phyloP scores from a whole-genome alignment of 2,329 filamentous ascomycete genomes.

The Calonectria henricotiae region DNA sequence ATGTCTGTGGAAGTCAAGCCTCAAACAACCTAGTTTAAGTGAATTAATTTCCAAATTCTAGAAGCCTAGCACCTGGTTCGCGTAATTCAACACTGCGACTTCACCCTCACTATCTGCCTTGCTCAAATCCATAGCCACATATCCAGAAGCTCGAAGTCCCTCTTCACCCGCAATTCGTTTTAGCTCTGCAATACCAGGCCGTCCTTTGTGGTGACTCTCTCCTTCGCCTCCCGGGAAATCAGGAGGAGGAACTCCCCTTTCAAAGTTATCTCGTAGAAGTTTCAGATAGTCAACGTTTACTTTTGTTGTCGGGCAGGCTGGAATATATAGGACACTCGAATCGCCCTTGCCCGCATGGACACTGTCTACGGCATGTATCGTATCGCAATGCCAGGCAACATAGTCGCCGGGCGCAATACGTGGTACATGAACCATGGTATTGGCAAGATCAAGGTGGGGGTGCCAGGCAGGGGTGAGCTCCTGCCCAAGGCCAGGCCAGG shows the following conservation, averaged over 20 bases:
- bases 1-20: too few species aligned
- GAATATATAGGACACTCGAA: conserved; percentile 91
- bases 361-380: conserved; percentile 87
- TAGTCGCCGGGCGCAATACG: conserved; percentile 81
- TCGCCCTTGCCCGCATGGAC: conserved; percentile 81
- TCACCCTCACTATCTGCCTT: conserved; percentile 12
- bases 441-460: conserved; percentile 79
- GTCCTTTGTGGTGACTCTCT: conserved; percentile 70
- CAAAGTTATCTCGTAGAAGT: conserved; percentile 80
- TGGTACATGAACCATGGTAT: conserved; percentile 81
- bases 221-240: conserved; percentile 83
- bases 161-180: conserved; percentile 2
- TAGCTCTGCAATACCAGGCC: conserved; percentile 60
- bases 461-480: conserved; percentile 79
- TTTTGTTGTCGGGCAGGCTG: conserved; percentile 85
- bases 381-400: conserved; percentile 88
- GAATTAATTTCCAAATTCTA: background rate
- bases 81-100: background rate
- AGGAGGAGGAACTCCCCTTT: conserved; percentile 76
- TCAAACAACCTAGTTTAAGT: too few species aligned
- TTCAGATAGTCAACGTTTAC: conserved; percentile 80
- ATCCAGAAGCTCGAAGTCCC: conserved; percentile 22
- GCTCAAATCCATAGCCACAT: conserved; percentile 6
- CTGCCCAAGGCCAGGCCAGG: conserved; percentile 78
- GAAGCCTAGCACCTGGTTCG: conserved; percentile 6